Conservation (phyloP, 1,284 basidiomycete genomes). For the Porogramme epimiltina region DNA sequence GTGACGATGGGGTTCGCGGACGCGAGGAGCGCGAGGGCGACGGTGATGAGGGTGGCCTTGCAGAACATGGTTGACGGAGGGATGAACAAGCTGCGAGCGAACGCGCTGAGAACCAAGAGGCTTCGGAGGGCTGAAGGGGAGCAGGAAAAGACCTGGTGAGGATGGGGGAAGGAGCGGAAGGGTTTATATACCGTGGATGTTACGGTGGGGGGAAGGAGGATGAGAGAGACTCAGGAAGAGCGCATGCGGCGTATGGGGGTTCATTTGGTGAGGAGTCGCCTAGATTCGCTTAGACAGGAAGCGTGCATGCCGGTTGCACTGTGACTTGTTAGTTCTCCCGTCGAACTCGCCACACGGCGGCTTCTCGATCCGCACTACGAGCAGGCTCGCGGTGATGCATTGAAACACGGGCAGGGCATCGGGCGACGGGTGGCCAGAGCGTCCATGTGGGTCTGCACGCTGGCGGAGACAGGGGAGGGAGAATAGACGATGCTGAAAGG, state of each 20-base stretch:
- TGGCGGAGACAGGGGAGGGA: no score
- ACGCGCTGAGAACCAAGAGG: conserved; percentile 4
- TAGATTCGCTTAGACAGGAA: no score
- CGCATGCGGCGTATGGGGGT: background rate
- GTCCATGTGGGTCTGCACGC: no score
- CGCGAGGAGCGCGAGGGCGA: conserved; percentile 25
- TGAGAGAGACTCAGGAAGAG: background rate
- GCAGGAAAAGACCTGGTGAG: conserved; percentile 17
- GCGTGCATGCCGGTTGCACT: no score
- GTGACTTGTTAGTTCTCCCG: no score
- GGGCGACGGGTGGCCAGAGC: no score
- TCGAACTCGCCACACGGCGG: no score
- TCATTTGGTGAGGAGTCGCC: no score
- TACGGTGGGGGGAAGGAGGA: background rate
- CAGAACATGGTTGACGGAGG: conserved; percentile 25
- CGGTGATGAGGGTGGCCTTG: conserved; percentile 26
- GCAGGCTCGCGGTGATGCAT: no score
- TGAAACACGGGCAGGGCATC: no score
- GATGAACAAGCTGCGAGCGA: conserved; percentile 2
- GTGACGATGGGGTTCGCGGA: conserved; percentile 19
- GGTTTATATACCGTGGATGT: conserved; percentile 7
- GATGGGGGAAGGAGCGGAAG: background rate
- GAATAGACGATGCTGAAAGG: no score
- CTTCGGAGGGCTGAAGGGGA: conserved; percentile 8
- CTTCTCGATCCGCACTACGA: no score